phyloP scores from a whole-genome alignment of 805 yeast genomes.

The Starmerella asiatica region DNA sequence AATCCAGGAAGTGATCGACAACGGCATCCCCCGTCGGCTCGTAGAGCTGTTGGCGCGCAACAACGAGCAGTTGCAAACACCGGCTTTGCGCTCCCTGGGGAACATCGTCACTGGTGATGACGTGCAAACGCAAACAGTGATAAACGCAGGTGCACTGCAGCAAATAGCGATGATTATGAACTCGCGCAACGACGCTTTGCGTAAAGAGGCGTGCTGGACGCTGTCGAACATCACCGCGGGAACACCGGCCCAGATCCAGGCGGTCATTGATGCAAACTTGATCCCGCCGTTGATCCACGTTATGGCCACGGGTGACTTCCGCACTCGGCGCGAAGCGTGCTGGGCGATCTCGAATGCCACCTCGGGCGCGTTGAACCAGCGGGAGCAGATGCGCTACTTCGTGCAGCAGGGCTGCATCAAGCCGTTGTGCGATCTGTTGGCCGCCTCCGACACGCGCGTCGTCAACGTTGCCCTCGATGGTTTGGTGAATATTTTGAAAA shows the following conservation, averaged over 20 bases:
- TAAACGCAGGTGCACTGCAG: conserved; percentile 80
- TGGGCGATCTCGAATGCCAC: conserved; percentile 99
- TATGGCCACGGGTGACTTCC: conserved; percentile 73
- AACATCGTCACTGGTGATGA: conserved; percentile 97
- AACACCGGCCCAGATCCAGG: conserved; percentile 86
- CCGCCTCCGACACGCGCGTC: conserved; percentile 78
- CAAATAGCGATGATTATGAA: conserved; percentile 68
- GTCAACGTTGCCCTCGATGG: conserved; percentile 94
- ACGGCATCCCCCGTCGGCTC: conserved; percentile 83
- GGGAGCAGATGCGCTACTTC: conserved; percentile 85
- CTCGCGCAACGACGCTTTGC: conserved; percentile 79
- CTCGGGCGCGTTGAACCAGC: conserved; percentile 82
- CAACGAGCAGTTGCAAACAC: conserved; percentile 81
- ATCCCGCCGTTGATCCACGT: conserved; percentile 80
- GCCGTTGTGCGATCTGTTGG: conserved; percentile 85
- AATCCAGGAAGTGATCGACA: conserved; percentile 93
- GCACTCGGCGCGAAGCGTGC: conserved; percentile 96
- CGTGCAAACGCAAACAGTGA: conserved; percentile 84
- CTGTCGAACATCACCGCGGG: conserved; percentile 97
- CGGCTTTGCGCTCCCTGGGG: conserved; percentile 94
- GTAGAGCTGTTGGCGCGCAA: conserved; percentile 82
- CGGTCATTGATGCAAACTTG: conserved; percentile 87
- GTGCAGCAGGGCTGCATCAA: conserved; percentile 94
- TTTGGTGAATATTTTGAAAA: conserved; percentile 78
- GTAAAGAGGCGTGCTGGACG: conserved; percentile 99